Conservation (phyloP, 495 filamentous ascomycete species). For the Gamarada debralockiae region DNA sequence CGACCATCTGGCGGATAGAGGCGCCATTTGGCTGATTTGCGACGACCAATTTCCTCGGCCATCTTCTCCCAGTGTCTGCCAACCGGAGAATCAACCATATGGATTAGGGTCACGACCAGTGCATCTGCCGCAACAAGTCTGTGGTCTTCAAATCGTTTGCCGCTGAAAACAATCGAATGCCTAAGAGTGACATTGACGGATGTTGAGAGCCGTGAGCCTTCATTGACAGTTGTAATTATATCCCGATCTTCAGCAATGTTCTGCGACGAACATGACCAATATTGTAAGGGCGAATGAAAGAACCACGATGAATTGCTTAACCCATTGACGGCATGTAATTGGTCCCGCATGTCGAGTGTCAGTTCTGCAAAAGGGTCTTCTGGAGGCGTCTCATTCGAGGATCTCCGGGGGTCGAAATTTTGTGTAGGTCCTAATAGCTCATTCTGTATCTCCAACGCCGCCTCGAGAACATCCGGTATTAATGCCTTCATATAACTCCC, state of each 20-base stretch:
- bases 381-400: conserved; percentile 6
- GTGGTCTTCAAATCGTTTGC: conserved; percentile 61
- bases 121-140: conserved; percentile 63
- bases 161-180: conserved; percentile 71
- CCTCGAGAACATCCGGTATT: conserved; percentile 53
- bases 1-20: conserved; percentile 55
- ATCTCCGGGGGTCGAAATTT: conserved; percentile 43
- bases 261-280: conserved; percentile 62
- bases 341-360: conserved; percentile 38
- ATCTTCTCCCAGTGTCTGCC: conserved; percentile 56
- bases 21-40: conserved; percentile 44
- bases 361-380: conserved; percentile 24
- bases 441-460: conserved; percentile 61
- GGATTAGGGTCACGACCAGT: conserved; percentile 68
- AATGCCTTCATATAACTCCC: conserved; percentile 67
- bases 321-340: conserved; percentile 47
- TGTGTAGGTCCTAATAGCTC: conserved; percentile 49
- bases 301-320: conserved; percentile 53
- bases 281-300: conserved; percentile 70
- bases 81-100: conserved; percentile 52
- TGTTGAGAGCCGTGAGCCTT: conserved; percentile 45
- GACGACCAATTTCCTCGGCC: conserved; percentile 37
- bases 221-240: conserved; percentile 61
- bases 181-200: conserved; percentile 64
- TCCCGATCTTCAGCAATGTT: conserved; percentile 52